A percentile compares a stretch with the other conserved stretches of the same genome.
phyloP scores from a whole-genome alignment of 495 filamentous ascomycete species.

The Hypoxylon rickii region DNA sequence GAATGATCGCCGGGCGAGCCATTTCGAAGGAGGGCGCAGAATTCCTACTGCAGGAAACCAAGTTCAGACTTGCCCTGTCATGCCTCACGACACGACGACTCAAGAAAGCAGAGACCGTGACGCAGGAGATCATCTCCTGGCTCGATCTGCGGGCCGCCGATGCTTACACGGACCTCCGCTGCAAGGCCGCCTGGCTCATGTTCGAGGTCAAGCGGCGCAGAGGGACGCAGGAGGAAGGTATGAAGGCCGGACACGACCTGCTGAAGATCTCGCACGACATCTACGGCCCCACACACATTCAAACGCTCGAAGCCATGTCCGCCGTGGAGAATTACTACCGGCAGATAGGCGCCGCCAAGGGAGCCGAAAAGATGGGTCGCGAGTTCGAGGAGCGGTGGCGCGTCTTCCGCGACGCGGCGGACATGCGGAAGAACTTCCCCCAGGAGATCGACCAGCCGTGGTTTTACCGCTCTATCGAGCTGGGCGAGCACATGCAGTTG shows the following conservation, averaged over 20 bases:
- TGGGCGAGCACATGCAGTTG: conserved; percentile 24
- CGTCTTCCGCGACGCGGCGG: conserved; percentile 15
- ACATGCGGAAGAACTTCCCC: conserved; percentile 21
- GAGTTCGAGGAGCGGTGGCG: conserved; percentile 30
- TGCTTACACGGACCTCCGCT: conserved; percentile 26
- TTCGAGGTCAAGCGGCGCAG: conserved; percentile 35
- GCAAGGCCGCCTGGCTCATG: conserved; percentile 31
- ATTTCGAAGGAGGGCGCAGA: conserved; percentile 22
- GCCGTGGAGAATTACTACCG: conserved; percentile 33
- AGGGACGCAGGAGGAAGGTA: conserved; percentile 23
- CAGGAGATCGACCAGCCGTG: conserved; percentile 36
- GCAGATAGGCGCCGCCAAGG: conserved; percentile 15
- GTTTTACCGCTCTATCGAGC: conserved; percentile 34
- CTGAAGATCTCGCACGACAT: conserved; percentile 21
- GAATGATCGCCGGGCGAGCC: conserved; percentile 18
- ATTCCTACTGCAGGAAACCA: conserved; percentile 33
- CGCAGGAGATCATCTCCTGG: conserved; percentile 30
- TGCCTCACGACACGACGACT: conserved; percentile 17
- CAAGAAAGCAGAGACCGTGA: conserved; percentile 25
- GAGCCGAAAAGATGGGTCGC: conserved; percentile 16
- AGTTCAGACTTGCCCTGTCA: conserved; percentile 30
- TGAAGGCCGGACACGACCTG: conserved; percentile 20
- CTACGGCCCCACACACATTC: conserved; percentile 33
- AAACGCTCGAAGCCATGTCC: conserved; percentile 36
- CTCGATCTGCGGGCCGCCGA: conserved; percentile 11